Conservation (phyloP, 208 protist species). For the Wallacemonas rigidus region DNA sequence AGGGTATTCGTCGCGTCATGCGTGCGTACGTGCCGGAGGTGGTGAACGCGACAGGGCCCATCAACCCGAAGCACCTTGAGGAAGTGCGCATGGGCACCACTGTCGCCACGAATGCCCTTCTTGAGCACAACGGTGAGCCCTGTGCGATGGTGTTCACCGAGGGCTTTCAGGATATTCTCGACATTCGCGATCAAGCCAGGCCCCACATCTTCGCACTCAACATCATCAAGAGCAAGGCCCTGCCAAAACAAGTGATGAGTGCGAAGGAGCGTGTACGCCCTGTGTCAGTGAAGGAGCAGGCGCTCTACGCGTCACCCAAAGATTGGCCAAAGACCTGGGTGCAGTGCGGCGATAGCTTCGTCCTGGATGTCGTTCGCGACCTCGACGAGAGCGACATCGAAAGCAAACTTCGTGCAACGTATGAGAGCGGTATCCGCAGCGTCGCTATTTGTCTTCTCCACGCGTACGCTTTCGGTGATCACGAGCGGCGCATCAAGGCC, state of each 20-base stretch:
- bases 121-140: slow-evolving; percentile 94
- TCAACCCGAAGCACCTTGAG: slow-evolving; percentile 80
- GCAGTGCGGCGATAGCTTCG: slow-evolving; percentile 70
- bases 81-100: slow-evolving; percentile 97
- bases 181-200: slow-evolving; percentile 93
- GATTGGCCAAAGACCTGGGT: slow-evolving; percentile 56
- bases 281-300: slow-evolving; percentile 42
- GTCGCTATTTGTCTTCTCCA: slow-evolving; percentile 94
- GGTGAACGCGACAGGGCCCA: slow-evolving; percentile 32
- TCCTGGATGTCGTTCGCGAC: slow-evolving; percentile 61
- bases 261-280: slow-evolving; percentile 91
- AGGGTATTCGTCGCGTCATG: slow-evolving; percentile 94
- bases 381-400: slow-evolving; percentile 54
- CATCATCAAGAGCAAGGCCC: slow-evolving; percentile 83
- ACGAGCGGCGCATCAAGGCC: slow-evolving; percentile 83
- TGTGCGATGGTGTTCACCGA: slow-evolving; percentile 90
- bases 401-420: slow-evolving; percentile 44
- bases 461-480: slow-evolving; percentile 88
- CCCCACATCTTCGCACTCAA: slow-evolving; percentile 94
- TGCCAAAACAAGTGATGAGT: slow-evolving; percentile 84
- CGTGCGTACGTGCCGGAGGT: slow-evolving; percentile 39
- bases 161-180: slow-evolving; percentile 93
- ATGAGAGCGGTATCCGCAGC: slow-evolving; percentile 76
- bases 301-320: slow-evolving; percentile 22
- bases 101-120: slow-evolving; percentile 96